Evolutionary conservation across 306 rosid genomes (phyloP).

Genomic region (Pueraria montana): DNA sequence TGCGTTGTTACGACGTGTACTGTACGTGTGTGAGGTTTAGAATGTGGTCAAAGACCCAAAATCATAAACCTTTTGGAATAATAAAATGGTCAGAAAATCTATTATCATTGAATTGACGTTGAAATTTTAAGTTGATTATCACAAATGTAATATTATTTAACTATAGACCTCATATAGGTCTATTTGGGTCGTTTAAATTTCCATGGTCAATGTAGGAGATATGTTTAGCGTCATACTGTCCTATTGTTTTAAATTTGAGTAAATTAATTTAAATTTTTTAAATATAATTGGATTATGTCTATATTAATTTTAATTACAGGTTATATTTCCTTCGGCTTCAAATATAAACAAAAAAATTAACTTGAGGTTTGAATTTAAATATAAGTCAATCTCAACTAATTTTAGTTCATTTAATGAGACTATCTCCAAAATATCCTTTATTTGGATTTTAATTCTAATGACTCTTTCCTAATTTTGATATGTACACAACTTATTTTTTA

Average conservation of each 20-base stretch:
- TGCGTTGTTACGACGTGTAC: slow-evolving; percentile 8
- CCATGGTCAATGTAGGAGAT: slow-evolving; percentile 36
- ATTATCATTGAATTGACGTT: slow-evolving; percentile 43
- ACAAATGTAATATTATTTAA: neutral
- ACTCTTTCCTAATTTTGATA: too few relatives aligned
- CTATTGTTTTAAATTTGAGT: neutral
- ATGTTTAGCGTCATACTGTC: slow-evolving; percentile 16
- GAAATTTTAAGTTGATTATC: slow-evolving; percentile 21
- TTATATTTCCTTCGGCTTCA: too few relatives aligned
- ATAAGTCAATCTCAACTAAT: too few relatives aligned
- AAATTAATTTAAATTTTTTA: neutral
- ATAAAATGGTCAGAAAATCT: slow-evolving; percentile 43
- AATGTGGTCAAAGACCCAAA: slow-evolving; percentile 16
- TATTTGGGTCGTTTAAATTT: slow-evolving; percentile 12
- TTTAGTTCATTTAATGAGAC: too few relatives aligned
- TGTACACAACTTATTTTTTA: too few relatives aligned
- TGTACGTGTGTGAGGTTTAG: neutral
- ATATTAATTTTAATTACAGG: neutral
- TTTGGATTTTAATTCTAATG: too few relatives aligned
- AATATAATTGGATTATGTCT: neutral
- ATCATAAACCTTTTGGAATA: slow-evolving; percentile 1
- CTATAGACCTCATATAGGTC: slow-evolving; percentile 18
- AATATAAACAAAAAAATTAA: too few relatives aligned
- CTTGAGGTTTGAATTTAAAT: too few relatives aligned
- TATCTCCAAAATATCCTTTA: too few relatives aligned